Conservation (phyloP, 345 rosid genomes). For the Corchorus capsularis region DNA sequence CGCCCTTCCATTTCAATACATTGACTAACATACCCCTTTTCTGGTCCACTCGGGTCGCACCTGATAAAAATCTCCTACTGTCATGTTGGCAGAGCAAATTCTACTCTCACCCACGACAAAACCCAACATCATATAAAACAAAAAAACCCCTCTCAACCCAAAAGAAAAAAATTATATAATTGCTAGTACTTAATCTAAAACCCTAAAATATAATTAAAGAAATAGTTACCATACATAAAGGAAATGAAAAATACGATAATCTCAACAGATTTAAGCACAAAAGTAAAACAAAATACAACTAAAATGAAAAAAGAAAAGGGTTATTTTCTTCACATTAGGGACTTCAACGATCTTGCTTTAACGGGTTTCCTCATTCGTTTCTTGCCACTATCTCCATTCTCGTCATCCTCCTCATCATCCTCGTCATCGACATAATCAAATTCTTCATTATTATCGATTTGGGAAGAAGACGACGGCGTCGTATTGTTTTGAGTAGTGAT, state of each 20-base stretch:
- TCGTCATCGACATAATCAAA: conserved; percentile 45
- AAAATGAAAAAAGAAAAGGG: conserved; percentile 18
- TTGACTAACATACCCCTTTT: conserved; percentile 23
- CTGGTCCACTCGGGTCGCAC: conserved; percentile 30
- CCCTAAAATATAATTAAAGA: conserved; percentile 24
- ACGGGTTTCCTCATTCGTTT: conserved; percentile 80
- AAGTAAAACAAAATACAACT: background rate
- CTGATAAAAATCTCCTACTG: conserved; percentile 29
- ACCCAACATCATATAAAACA: conserved; percentile 21
- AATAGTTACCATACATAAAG: background rate
- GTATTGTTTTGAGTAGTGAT: conserved; percentile 15
- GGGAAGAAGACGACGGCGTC: conserved; percentile 32
- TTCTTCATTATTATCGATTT: conserved; percentile 30
- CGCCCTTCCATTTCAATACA: conserved; percentile 25
- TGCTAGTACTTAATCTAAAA: conserved; percentile 5
- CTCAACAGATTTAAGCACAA: background rate
- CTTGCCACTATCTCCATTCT: conserved; percentile 32
- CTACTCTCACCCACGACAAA: conserved; percentile 30
- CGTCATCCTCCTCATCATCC: conserved; percentile 34
- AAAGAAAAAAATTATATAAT: background rate
- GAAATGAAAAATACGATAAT: conserved; percentile 5
- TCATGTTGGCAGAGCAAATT: conserved; percentile 29
- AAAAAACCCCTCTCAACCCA: background rate
- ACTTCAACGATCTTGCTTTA: conserved; percentile 86
- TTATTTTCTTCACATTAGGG: conserved; percentile 61